phyloP scores from a whole-genome alignment of 164 flowering plant genomes.

The Chimonanthus salicifolius region DNA sequence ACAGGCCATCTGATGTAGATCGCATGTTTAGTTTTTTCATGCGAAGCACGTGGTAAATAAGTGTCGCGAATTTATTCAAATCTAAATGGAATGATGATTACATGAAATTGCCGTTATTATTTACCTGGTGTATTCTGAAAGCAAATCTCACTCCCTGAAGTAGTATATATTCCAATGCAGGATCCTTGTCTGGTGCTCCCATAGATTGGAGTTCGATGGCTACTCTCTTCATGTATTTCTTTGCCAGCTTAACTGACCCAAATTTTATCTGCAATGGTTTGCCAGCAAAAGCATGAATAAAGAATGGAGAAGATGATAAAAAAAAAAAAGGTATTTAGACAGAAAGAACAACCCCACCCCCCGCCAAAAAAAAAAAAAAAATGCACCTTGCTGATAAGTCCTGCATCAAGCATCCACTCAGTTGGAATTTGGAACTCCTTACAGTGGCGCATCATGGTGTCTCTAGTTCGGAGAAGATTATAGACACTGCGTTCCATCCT shows the following conservation, averaged over 20 bases:
- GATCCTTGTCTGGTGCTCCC: slow-evolving; percentile 61
- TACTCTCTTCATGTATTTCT: slow-evolving; percentile 79
- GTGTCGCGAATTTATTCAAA: too few species aligned
- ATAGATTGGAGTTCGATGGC: slow-evolving; percentile 71
- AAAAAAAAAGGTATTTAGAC: neutral
- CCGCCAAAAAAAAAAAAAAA: neutral
- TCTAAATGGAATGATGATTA: neutral
- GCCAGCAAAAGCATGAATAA: neutral
- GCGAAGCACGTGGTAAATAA: too few species aligned
- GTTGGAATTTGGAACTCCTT: slow-evolving; percentile 76
- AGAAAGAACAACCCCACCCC: neutral
- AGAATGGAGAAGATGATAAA: neutral
- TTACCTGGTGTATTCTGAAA: slow-evolving; percentile 93
- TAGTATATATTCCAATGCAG: slow-evolving; percentile 72
- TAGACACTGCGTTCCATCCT: slow-evolving; percentile 82
- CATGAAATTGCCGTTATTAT: neutral
- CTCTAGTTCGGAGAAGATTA: slow-evolving; percentile 61
- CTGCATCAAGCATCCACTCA: slow-evolving; percentile 88
- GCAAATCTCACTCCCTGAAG: slow-evolving; percentile 98
- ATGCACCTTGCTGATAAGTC: slow-evolving; percentile 72
- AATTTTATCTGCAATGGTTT: slow-evolving; percentile 62
- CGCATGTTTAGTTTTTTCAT: too few species aligned
- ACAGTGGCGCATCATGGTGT: slow-evolving; percentile 55
- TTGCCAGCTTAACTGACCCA: slow-evolving; percentile 85
- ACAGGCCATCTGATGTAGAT: too few species aligned